Percentiles rank a stretch among this genome's conserved stretches.
Evolutionary conservation across 1,284 basidiomycete species (phyloP).

Genomic region (Anthracocystis walkeri): DNA sequence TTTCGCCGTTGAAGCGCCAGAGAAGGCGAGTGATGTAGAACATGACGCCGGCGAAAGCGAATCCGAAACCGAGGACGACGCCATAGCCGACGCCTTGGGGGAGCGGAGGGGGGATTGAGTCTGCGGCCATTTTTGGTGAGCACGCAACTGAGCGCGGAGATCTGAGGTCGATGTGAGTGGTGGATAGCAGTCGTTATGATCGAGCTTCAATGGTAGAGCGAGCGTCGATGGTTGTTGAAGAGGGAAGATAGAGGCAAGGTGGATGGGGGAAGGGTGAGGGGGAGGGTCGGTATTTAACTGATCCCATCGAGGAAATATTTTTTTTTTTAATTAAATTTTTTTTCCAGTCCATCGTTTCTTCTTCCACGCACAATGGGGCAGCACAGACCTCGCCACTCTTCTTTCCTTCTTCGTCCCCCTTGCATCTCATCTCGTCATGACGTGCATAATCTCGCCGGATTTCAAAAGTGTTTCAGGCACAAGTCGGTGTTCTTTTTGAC

Average conservation of each 20-base stretch:
- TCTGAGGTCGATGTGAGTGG: not conserved
- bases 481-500: not conserved
- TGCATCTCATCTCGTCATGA: no score
- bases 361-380: not conserved
- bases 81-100: constrained; percentile 66
- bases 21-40: constrained; percentile 50
- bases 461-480: constrained; percentile 8
- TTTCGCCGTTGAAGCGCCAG: constrained; percentile 43
- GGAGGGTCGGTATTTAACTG: constrained; percentile 16
- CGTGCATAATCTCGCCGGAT: no score
- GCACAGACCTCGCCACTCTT: constrained; percentile 3
- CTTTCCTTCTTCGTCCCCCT: not conserved
- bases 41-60: constrained; percentile 62
- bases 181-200: no score
- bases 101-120: constrained; percentile 54
- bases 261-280: constrained; percentile 1
- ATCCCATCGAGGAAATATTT: not conserved
- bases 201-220: not conserved
- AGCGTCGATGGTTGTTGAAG: not conserved
- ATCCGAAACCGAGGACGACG: constrained; percentile 64
- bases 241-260: not conserved
- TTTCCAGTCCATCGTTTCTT: not conserved
- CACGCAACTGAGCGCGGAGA: not conserved
- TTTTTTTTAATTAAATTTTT: no score
- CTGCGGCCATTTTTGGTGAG: constrained; percentile 26